Base-by-base conservation (phyloP, 768 basidiomycete genomes). In the Hydnomerulius pinastri region DNA sequence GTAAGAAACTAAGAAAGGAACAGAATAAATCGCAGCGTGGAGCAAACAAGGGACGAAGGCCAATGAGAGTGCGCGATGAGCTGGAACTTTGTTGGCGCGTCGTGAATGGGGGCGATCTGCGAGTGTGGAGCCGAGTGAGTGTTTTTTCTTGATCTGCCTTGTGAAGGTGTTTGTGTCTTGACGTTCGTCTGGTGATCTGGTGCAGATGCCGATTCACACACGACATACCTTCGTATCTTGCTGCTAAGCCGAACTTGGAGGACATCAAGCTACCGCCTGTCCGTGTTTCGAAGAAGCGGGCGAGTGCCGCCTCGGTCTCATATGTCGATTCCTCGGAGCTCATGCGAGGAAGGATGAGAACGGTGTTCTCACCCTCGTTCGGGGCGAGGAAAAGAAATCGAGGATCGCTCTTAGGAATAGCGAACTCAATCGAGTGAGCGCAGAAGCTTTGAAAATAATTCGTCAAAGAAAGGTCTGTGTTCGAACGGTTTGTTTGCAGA, bases 281-380 rank as follows among this genome's bases (percentile, higher is more conserved):
- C 58, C 62, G 17, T 48, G 38, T 24, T 68, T 66, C 21, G 59
- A 64, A 17, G 68, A 68, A 43, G 61, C 63, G 36, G 60, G 59
- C 1, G 63, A 64, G 47, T 68, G 67, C 48, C 66, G 68, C 35
- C 56, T 68, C 13, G 97, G 94, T 10, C 85, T 90, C 67, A 92
- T 93, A 67, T 99, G 97, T 65, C 83, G 97, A 2, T 97, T 89
- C 69, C 78, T 97, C 5, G 86, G 87, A 10, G 85, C 81, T 3
- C 96, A 99, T 67, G 71, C 87, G 10, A 69, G 63, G 15, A 69
- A 71, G 29, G 73, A 77, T 27, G 75, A 75, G 13, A 69, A 72
- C 12, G 83, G 80, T 2, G 55, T 67, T 2, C 57, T 80, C 13
- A 66, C 66, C 23, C 61, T 87, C 1, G 52, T 77, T 0, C 70